Conservation (phyloP, 2,329 filamentous ascomycete species). For the Alternaria panax region DNA sequence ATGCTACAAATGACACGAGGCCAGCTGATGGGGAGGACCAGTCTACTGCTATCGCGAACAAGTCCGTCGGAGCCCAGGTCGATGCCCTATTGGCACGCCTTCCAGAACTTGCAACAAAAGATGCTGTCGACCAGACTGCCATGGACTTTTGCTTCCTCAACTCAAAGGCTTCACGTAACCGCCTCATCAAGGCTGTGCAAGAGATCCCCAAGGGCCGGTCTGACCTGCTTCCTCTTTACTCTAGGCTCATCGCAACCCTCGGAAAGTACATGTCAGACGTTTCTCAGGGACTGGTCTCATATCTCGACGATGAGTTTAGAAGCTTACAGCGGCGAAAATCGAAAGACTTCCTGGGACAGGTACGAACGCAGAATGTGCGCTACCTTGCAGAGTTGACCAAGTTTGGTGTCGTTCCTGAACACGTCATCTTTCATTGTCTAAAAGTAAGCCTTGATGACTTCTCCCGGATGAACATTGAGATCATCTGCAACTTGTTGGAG, state of each 20-base stretch:
- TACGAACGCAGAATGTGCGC: slow-evolving; percentile 92
- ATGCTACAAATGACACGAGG: slow-evolving; percentile 57
- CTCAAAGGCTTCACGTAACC: slow-evolving; percentile 95
- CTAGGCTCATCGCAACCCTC: slow-evolving; percentile 90
- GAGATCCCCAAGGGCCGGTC: slow-evolving; percentile 94
- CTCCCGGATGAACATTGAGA: slow-evolving; percentile 98
- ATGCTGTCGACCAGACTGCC: slow-evolving; percentile 87
- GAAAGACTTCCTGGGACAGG: slow-evolving; percentile 95
- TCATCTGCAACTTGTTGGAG: slow-evolving; percentile 93
- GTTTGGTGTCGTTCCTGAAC: slow-evolving; percentile 96
- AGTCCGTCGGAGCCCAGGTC: slow-evolving; percentile 95
- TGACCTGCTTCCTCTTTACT: slow-evolving; percentile 88
- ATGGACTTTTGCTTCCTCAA: slow-evolving; percentile 98
- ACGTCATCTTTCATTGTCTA: slow-evolving; percentile 98
- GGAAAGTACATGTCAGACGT: slow-evolving; percentile 94
- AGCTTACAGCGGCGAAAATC: slow-evolving; percentile 96
- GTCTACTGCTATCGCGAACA: slow-evolving; percentile 95
- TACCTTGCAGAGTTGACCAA: slow-evolving; percentile 98
- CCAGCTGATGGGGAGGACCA: slow-evolving; percentile 73
- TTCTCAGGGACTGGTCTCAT: slow-evolving; percentile 87
- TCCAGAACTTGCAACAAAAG: slow-evolving; percentile 91
- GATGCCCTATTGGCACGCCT: slow-evolving; percentile 86
- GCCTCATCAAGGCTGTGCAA: slow-evolving; percentile 89
- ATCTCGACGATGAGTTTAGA: slow-evolving; percentile 95
- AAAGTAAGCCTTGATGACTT: slow-evolving; percentile 98